These are phyloP conservation scores for Torrubiella hemipterigena DNA, from an alignment of 2,329 filamentous ascomycete genomes.

Conservation along the genomic window DNA sequence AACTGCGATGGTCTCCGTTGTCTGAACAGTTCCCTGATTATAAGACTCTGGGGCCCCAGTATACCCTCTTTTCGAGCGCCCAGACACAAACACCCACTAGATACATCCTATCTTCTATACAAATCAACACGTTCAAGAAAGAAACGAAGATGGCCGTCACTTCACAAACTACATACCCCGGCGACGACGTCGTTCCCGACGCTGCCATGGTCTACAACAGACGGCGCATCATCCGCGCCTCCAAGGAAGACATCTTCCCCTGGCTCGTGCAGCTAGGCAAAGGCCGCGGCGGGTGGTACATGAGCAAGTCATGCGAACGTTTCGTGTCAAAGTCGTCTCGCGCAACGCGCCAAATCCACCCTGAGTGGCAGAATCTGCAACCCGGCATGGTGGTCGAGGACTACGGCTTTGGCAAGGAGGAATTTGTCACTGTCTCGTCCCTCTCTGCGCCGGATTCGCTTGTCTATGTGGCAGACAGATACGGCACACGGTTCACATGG, in stretches of 20 bases:
- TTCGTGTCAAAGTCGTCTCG: not conserved
- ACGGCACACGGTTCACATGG: not conserved
- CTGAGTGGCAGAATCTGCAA: not conserved
- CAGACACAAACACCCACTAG: not conserved
- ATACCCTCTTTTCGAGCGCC: not conserved
- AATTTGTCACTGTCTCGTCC: not conserved
- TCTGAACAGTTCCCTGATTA: not conserved
- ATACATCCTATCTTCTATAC: not conserved
- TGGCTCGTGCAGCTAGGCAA: not conserved
- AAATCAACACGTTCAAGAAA: not conserved
- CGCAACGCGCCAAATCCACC: not conserved
- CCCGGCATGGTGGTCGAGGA: not conserved
- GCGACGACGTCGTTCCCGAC: not conserved
- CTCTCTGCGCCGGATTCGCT: not conserved
- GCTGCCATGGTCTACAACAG: not conserved
- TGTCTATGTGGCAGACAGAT: not conserved
- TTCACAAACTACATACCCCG: not conserved
- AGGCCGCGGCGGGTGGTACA: not conserved
- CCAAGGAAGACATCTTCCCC: not conserved
- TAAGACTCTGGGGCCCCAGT: not conserved
- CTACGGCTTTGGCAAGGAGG: not conserved
- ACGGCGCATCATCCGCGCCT: not conserved
- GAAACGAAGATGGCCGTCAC: not conserved
- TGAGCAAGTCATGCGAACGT: not conserved
- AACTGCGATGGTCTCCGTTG: too few species aligned